Evolutionary conservation across 2,329 filamentous ascomycete genomes (phyloP).

Genomic region (Grosmannia clavigera): DNA sequence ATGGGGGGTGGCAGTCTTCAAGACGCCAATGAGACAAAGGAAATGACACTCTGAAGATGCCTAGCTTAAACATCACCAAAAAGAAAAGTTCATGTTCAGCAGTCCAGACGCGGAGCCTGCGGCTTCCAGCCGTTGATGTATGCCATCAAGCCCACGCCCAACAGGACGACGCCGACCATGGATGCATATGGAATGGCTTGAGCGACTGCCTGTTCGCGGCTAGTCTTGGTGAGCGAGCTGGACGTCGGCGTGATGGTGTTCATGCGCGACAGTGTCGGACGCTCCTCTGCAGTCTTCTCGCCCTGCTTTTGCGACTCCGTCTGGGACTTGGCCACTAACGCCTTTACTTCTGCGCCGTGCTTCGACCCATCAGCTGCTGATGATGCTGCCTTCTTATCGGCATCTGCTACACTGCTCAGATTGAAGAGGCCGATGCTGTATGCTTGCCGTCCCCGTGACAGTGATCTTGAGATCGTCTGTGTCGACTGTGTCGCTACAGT

Average conservation of each 20-base stretch:
- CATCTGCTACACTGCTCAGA: not conserved
- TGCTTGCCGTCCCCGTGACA: not conserved
- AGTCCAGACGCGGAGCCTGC: constrained; percentile 23
- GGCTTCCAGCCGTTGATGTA: constrained; percentile 74
- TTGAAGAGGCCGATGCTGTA: not conserved
- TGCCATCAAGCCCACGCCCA: constrained; percentile 76
- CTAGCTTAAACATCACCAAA: not conserved
- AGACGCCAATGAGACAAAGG: not conserved
- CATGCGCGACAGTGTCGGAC: constrained; percentile 32
- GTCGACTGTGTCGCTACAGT: not conserved
- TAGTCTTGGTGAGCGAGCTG: constrained; percentile 22
- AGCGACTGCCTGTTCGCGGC: constrained; percentile 32
- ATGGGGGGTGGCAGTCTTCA: not conserved
- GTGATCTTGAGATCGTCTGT: not conserved
- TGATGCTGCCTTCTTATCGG: not conserved
- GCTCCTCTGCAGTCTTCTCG: constrained; percentile 18
- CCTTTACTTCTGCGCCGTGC: not conserved
- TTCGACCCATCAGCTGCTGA: not conserved
- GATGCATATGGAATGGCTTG: constrained; percentile 64
- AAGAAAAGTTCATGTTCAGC: constrained; percentile 10
- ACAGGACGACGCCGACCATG: constrained; percentile 68
- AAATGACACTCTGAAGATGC: not conserved
- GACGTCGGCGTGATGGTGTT: constrained; percentile 33
- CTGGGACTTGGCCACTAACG: not conserved
- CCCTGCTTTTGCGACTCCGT: not conserved